A percentile compares a stretch with the other conserved stretches of the same genome.
Evolutionary conservation across 2,329 filamentous ascomycete species (phyloP).

Genomic region (Juglanconis oblonga): DNA sequence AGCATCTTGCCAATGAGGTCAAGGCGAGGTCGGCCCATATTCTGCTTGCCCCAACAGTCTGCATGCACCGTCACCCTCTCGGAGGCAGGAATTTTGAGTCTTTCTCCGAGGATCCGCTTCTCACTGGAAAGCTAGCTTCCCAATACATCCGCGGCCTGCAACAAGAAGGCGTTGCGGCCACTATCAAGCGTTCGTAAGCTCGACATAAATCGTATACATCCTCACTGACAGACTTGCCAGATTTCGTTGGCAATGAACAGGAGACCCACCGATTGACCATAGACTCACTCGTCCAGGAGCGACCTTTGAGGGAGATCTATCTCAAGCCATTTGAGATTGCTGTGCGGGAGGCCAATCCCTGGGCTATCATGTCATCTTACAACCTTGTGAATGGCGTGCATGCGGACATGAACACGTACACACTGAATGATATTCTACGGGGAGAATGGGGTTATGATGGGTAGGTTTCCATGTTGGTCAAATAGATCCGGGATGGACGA

Average conservation of each 20-base stretch:
- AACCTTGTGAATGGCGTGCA: slow-evolving; percentile 65
- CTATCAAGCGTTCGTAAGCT: slow-evolving; percentile 64
- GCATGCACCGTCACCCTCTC: slow-evolving; percentile 77
- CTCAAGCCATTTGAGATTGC: slow-evolving; percentile 75
- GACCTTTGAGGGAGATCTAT: slow-evolving; percentile 67
- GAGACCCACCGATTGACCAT: slow-evolving; percentile 66
- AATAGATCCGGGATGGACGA: slow-evolving; percentile 4
- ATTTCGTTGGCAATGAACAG: slow-evolving; percentile 71
- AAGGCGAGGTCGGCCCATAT: slow-evolving; percentile 73
- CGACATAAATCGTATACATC: slow-evolving; percentile 4
- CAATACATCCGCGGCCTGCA: slow-evolving; percentile 72
- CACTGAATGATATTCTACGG: slow-evolving; percentile 55
- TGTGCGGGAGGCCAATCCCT: slow-evolving; percentile 64
- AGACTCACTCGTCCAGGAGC: slow-evolving; percentile 61
- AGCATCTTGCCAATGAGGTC: slow-evolving; percentile 67
- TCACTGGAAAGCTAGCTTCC: slow-evolving; percentile 71
- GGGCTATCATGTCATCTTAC: slow-evolving; percentile 68
- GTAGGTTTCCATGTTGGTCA: slow-evolving; percentile 29
- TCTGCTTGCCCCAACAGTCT: slow-evolving; percentile 73
- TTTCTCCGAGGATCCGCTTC: slow-evolving; percentile 77
- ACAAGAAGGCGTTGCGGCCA: slow-evolving; percentile 70
- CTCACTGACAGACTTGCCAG: slow-evolving; percentile 28
- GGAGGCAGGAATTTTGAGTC: slow-evolving; percentile 87
- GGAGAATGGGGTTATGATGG: slow-evolving; percentile 63
- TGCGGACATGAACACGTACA: slow-evolving; percentile 54